Conservation (phyloP, 1,139 yeast species). For the Candida sojae region DNA sequence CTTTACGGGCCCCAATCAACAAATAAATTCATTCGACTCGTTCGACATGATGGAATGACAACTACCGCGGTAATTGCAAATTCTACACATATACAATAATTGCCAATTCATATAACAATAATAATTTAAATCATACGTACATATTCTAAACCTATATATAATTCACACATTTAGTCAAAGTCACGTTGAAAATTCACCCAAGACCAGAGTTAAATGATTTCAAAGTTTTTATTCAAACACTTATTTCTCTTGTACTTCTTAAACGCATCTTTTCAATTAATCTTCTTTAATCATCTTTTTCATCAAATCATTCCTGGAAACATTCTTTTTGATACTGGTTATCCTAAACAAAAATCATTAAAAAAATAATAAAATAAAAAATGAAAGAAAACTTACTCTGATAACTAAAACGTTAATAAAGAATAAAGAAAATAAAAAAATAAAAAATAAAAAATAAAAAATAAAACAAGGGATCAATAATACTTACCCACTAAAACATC, state of each 20-base stretch:
- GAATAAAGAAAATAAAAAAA: background rate
- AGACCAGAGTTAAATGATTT: constrained; percentile 4
- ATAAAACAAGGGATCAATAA: background rate
- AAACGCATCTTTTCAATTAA: background rate
- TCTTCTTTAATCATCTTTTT: background rate
- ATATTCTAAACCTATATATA: background rate
- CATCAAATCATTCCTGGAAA: constrained; percentile 1
- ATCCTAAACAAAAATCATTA: constrained; percentile 1
- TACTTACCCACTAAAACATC: constrained; percentile 5
- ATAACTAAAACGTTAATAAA: background rate
- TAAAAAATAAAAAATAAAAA: background rate
- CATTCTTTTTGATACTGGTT: background rate
- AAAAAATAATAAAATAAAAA: constrained; percentile 1
- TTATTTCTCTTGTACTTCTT: background rate
- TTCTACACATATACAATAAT: too few relatives aligned
- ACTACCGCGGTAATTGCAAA: too few relatives aligned
- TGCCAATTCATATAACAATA: too few relatives aligned
- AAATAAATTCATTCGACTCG: too few relatives aligned
- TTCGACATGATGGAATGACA: too few relatives aligned
- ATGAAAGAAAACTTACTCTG: constrained; percentile 3
- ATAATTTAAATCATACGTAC: too few relatives aligned
- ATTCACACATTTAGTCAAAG: background rate
- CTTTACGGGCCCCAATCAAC: too few relatives aligned
- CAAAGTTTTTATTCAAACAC: background rate
- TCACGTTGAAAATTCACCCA: constrained; percentile 1